phyloP scores from a whole-genome alignment of 192 early-diverging fungal species.

The Coemansia sp. region DNA sequence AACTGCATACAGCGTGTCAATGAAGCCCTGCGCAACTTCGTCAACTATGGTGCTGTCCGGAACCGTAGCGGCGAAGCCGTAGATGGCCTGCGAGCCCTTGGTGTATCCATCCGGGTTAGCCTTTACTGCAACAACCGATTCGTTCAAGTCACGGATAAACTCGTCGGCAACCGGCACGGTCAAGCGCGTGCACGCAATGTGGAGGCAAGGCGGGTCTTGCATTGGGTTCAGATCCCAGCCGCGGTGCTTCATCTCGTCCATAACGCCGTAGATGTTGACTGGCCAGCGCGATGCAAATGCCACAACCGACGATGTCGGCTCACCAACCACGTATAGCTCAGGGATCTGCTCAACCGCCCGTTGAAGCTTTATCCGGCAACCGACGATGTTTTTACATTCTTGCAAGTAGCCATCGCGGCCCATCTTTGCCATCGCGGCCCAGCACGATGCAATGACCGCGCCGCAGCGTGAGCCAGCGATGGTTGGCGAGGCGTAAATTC shows the following conservation, averaged over 20 bases:
- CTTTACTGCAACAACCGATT: constrained; percentile 64
- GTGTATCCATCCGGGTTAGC: constrained; percentile 64
- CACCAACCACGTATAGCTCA: constrained; percentile 75
- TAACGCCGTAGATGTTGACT: constrained; percentile 78
- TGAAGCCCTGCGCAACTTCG: constrained; percentile 82
- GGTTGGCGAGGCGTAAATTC: constrained; percentile 91
- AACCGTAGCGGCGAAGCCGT: constrained; percentile 86
- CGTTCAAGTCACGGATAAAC: constrained; percentile 74
- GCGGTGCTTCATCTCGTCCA: constrained; percentile 72
- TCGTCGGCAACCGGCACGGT: constrained; percentile 65
- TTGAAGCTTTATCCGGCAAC: constrained; percentile 64
- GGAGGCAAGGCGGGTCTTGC: constrained; percentile 84
- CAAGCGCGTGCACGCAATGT: constrained; percentile 84
- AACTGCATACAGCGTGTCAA: constrained; percentile 77
- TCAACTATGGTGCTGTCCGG: constrained; percentile 81
- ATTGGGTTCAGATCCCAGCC: constrained; percentile 87
- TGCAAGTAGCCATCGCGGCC: constrained; percentile 85
- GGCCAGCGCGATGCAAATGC: constrained; percentile 71
- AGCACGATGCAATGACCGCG: constrained; percentile 92
- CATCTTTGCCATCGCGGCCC: constrained; percentile 86
- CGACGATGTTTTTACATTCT: constrained; percentile 74
- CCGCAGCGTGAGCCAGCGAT: constrained; percentile 88
- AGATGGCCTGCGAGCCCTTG: constrained; percentile 81
- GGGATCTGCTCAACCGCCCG: constrained; percentile 57
- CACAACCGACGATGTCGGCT: constrained; percentile 76